Base-by-base conservation (phyloP, 192 early-diverging fungal genomes). In the Backusella psychrophila region DNA sequence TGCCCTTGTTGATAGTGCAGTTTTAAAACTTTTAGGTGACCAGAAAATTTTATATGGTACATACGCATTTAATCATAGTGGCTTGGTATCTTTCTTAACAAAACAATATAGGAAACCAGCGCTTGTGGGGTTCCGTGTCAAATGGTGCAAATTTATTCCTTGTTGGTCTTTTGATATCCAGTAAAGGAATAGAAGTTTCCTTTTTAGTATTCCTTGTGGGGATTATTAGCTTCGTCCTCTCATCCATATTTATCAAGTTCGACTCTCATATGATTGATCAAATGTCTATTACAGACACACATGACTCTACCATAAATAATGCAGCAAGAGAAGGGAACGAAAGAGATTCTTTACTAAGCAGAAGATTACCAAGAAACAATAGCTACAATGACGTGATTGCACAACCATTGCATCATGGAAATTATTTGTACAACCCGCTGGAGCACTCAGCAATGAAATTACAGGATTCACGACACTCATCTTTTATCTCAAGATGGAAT, bases 41-140 rank as follows among this genome's bases (percentile, higher is more conserved):
- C 78, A 84, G 23, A 84, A 78, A 63, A 65, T 81, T 21, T 66
- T 84, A 42, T 84, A 84, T 79, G 83, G 83, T 84, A 75, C 36
- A 53, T 7, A 44, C 39, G 12, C 6, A 17, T 70, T 53, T 23
- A 63, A 63, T 29, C 12, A 26, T 29, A 63, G 26, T 63, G 21
- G n/a, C 26, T 26, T 63, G 8, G 21, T 29, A 63, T 3, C 12
- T 63, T 63, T 23, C 23, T 31, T 29, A 63, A 23, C 56, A 29
- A 14, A 63, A 63, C 23, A 63, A 23, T 63, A 9, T 42, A 80
- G 79, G 79, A 33, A 75, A 73, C 23, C 79, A 80, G 34, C 79
- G 79, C 15, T 35, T 80, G n/a, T 80, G 79, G 79, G 79, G 79
- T 14, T 80, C 79, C 12, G 68, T 80, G 3, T 77, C 75, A 19